Conservation (phyloP, 2,329 filamentous ascomycete genomes). For the Pseudogymnoascus sp. region DNA sequence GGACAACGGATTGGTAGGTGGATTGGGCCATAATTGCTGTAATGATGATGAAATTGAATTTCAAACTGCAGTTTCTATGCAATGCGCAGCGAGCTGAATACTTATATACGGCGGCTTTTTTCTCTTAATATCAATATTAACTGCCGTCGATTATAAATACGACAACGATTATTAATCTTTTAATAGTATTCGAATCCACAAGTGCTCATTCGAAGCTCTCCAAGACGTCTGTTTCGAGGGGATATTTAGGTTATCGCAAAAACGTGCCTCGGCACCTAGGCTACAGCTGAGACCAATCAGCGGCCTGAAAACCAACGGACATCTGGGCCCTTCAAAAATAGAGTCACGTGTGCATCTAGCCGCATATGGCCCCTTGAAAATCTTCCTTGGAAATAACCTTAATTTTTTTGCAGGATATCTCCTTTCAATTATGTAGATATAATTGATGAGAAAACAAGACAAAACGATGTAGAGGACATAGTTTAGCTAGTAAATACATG, state of each 20-base stretch:
- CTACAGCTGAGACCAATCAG: not conserved
- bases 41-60: not conserved
- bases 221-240: conserved; percentile 1
- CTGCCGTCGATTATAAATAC: conserved; percentile 1
- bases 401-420: not conserved
- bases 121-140: conserved; percentile 8
- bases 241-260: conserved; percentile 6
- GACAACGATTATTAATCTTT: conserved; percentile 1
- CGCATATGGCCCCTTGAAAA: not conserved
- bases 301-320: not conserved
- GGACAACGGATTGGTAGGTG: conserved; percentile 38
- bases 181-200: not conserved
- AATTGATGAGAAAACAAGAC: not conserved
- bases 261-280: conserved; percentile 2
- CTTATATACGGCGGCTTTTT: conserved; percentile 1
- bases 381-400: not conserved
- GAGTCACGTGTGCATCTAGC: not conserved
- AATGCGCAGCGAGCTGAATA: not conserved
- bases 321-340: not conserved
- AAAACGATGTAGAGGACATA: not conserved
- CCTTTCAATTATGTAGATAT: not conserved
- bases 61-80: not conserved
- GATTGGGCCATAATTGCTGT: conserved; percentile 12
- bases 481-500: not conserved
- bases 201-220: not conserved